Evolutionary conservation across 192 early-diverging fungal genomes (phyloP).

Genomic region (Dissophora globulifera): DNA sequence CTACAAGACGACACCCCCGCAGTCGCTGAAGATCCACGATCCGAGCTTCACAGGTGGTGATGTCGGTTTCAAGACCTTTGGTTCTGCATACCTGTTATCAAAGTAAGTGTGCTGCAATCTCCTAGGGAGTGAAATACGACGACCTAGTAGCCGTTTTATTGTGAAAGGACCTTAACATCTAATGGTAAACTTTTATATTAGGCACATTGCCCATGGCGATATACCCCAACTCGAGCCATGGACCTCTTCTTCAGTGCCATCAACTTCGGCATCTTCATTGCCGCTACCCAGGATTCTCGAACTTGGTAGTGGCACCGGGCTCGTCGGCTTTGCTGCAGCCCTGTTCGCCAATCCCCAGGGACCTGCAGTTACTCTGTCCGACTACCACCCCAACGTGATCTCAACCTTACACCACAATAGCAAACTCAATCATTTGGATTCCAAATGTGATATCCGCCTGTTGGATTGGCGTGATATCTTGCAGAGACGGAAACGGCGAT

Average conservation of each 20-base stretch:
- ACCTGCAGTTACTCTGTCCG: slow-evolving; percentile 55
- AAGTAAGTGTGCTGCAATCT: slow-evolving; percentile 61
- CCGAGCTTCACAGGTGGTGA: slow-evolving; percentile 62
- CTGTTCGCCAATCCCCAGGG: slow-evolving; percentile 47
- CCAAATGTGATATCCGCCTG: slow-evolving; percentile 41
- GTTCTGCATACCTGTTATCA: slow-evolving; percentile 61
- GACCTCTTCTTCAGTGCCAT: slow-evolving; percentile 14
- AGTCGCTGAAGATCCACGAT: slow-evolving; percentile 57
- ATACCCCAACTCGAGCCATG: slow-evolving; percentile 49
- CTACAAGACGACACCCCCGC: slow-evolving; percentile 25
- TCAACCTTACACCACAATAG: slow-evolving; percentile 57
- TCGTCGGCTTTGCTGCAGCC: slow-evolving; percentile 59
- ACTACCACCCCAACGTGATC: slow-evolving; percentile 65
- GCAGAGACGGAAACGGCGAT: slow-evolving; percentile 23
- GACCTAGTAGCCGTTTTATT: too few relatives aligned
- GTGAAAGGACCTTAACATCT: neutral
- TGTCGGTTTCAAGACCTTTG: slow-evolving; percentile 68
- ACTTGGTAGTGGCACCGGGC: slow-evolving; percentile 65
- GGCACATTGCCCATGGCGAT: slow-evolving; percentile 54
- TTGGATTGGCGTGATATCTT: slow-evolving; percentile 55
- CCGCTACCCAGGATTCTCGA: slow-evolving; percentile 55
- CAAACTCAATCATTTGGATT: slow-evolving; percentile 31
- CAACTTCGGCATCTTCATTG: slow-evolving; percentile 5
- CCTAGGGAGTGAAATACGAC: too few relatives aligned
- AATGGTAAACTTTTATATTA: neutral